Percentiles rank a stretch among this genome's conserved stretches.
phyloP scores from a whole-genome alignment of 345 rosid species.

The Brassica juncea region DNA sequence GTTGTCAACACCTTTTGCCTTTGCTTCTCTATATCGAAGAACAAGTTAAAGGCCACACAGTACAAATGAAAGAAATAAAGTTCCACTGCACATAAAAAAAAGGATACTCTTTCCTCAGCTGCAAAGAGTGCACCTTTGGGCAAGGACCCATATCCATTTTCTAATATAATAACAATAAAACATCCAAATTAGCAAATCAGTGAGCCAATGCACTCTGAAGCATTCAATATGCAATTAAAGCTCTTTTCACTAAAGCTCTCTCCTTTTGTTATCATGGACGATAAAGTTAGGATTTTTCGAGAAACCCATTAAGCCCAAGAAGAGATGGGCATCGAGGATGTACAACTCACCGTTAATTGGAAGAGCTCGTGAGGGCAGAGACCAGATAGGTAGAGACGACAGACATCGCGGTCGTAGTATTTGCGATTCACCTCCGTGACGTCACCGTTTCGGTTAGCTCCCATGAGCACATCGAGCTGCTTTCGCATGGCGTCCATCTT shows the following conservation, averaged over 20 bases:
- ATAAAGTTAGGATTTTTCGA: conserved; percentile 7
- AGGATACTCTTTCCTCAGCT: conserved; percentile 97
- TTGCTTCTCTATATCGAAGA: conserved; percentile 83
- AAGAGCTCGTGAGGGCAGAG: conserved; percentile 99
- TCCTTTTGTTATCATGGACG: not conserved
- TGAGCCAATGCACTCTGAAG: conserved; percentile 4
- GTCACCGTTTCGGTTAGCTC: conserved; percentile 98
- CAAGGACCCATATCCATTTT: conserved; percentile 99
- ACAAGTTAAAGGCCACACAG: conserved; percentile 41
- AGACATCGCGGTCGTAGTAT: conserved; percentile 98
- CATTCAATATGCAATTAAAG: conserved; percentile 9
- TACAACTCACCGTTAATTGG: conserved; percentile 68
- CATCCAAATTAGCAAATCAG: not conserved
- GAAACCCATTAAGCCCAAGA: not conserved
- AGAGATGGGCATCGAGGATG: not conserved
- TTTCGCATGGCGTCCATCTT: conserved; percentile 97
- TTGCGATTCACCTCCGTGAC: conserved; percentile 95
- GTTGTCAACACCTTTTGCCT: conserved; percentile 73
- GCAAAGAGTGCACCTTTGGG: conserved; percentile 96
- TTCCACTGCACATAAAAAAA: not conserved
- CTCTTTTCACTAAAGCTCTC: not conserved
- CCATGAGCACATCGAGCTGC: conserved; percentile 98
- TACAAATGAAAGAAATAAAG: not conserved
- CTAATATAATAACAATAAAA: conserved; percentile 40
- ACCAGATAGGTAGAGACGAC: conserved; percentile 93